phyloP scores from a whole-genome alignment of 441 rosid species.

The Manihot esculenta region DNA sequence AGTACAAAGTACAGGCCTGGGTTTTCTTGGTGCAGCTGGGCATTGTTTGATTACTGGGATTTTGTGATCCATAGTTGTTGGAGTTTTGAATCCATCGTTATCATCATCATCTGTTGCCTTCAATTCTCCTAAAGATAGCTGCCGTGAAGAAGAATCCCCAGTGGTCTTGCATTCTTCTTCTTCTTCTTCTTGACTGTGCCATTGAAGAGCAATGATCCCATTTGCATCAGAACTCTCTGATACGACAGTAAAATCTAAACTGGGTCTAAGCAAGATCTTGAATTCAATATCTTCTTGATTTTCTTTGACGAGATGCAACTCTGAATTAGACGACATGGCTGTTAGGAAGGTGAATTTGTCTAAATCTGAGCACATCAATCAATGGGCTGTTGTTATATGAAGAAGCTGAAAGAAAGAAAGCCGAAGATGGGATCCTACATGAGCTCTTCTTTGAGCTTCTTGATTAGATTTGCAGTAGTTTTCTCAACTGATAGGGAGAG shows the following conservation, averaged over 20 bases:
- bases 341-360: background rate
- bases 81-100: slow-evolving; percentile 63
- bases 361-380: slow-evolving; percentile 15
- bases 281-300: slow-evolving; percentile 30
- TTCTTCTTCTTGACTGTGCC: background rate
- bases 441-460: slow-evolving; percentile 8
- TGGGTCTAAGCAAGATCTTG: slow-evolving; percentile 18
- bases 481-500: no score
- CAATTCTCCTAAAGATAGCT: slow-evolving; percentile 11
- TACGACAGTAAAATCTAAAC: slow-evolving; percentile 3
- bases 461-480: background rate
- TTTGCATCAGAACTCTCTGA: background rate
- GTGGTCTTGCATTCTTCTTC: background rate
- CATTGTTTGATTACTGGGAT: slow-evolving; percentile 50
- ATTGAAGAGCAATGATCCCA: background rate
- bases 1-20: slow-evolving; percentile 25
- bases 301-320: slow-evolving; percentile 23
- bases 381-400: no score
- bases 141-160: background rate
- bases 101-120: slow-evolving; percentile 16
- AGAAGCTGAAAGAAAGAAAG: background rate
- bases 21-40: slow-evolving; percentile 71
- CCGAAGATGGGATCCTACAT: slow-evolving; percentile 2
- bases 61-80: slow-evolving; percentile 56
- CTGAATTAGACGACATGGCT: slow-evolving; percentile 33